Base-by-base conservation (phyloP, 371 early-diverging fungal species). In the Coemansia sp. region DNA sequence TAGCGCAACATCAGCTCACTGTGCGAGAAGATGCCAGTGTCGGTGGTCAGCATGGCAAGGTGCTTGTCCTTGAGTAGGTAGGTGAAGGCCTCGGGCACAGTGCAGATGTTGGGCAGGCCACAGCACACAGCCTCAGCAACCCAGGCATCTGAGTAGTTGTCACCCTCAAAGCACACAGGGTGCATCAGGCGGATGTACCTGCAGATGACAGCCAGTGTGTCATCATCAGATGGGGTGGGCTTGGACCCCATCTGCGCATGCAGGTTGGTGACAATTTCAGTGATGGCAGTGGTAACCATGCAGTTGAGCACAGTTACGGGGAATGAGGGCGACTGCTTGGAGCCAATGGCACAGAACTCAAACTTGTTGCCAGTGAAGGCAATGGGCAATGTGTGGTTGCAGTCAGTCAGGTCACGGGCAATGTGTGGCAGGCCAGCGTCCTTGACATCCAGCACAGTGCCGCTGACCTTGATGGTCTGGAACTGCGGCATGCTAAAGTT, bases 311-410 rank as follows among this genome's bases (percentile, higher is more conserved):
- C 76, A 1, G 92, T 90, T 56, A 95, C 88, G 31, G 97, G 95
- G 91, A 95, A 95, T 39, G 97, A 91, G 39, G 95, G 93, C 30
- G 94, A 93, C 83, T 94, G 96, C 86, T 95, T 95, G 68, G 99
- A 92, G 40, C 99, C 99, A 40, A 97, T 96, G 62, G 97, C 96
- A 82, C 99, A 92, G 94, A 97, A 98, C 84, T 98, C 99, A 69
- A 98, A 96, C 87, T 98, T 98, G 92, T 98, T 96, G 60, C 97
- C 97, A 62, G 97, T 98, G 85, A 97, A 98, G 59, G 99, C 99
- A 68, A 98, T 96, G 36, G 99, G 96, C 53, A 96, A 96, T 31
- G 99, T 98, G 73, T 97, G 92, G 90, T 98, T 98, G 79, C 99
- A 93, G 79, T 98, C 99, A 20, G 98, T 96, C 79, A 95, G 79